Evolutionary conservation across 2,329 filamentous ascomycete genomes (phyloP).

Genomic region (Xylariales sp.): DNA sequence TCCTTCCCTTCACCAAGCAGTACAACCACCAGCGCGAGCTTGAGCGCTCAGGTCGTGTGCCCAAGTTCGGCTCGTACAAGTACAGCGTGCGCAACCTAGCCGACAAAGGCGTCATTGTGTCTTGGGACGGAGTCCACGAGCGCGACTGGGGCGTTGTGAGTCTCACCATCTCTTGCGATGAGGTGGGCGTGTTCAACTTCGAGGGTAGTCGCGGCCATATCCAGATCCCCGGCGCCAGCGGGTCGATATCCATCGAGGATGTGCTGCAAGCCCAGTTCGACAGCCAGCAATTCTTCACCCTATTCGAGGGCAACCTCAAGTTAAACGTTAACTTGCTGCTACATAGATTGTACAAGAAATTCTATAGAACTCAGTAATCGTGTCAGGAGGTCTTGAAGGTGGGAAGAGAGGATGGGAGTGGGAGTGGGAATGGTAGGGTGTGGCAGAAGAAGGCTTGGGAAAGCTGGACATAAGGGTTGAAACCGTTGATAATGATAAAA

Average conservation of each 20-base stretch:
- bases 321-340: slow-evolving; percentile 96
- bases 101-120: slow-evolving; percentile 90
- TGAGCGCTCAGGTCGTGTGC: slow-evolving; percentile 84
- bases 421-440: neutral
- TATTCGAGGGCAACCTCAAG: slow-evolving; percentile 81
- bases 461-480: neutral
- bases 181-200: slow-evolving; percentile 89
- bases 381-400: neutral
- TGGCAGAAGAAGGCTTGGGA: slow-evolving; percentile 1
- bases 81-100: slow-evolving; percentile 85
- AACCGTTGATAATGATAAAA: neutral
- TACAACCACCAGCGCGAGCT: slow-evolving; percentile 98
- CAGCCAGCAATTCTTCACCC: slow-evolving; percentile 90
- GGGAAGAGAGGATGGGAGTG: neutral
- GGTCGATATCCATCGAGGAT: slow-evolving; percentile 85
- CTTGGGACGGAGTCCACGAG: slow-evolving; percentile 80
- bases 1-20: slow-evolving; percentile 95
- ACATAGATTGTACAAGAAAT: slow-evolving; percentile 98
- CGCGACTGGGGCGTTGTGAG: slow-evolving; percentile 90
- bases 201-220: slow-evolving; percentile 89
- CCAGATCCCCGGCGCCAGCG: slow-evolving; percentile 91
- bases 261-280: slow-evolving; percentile 96
- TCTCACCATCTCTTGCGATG: slow-evolving; percentile 88
- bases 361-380: slow-evolving; percentile 72
- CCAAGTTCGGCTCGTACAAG: slow-evolving; percentile 97